Base-by-base conservation (phyloP, 2,329 filamentous ascomycete species). In the Orbilia ellipsospora region DNA sequence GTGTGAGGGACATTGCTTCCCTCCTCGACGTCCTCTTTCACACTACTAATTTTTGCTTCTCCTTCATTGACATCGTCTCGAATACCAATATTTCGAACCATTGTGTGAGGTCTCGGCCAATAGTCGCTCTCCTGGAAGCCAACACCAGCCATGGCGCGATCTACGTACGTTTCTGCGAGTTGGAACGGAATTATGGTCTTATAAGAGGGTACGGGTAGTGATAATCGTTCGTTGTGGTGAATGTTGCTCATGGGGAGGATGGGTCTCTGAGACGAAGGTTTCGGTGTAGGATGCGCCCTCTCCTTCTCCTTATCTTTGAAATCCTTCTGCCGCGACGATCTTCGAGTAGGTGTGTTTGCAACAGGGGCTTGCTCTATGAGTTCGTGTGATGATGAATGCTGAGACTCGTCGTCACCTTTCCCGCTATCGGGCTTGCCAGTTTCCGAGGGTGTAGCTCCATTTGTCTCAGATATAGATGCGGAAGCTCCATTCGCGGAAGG, bases 91-190 rank as follows among this genome's bases (percentile, higher is more conserved):
- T 85, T 62, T 87, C 89, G 73, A 88, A 87, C 64, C 73, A 77
- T 72, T 4, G 67, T 67, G 44, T 94, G 91, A 4, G 92, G 91
- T 54, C 92, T 89, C 62, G 92, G 86, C 81, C 93, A 98, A 72
- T 94, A 86, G 83, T 98, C 94, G 79, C 91, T 97, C 83, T 97
- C 93, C 83, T 97, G 94, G 81, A 97, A 98, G 61, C 94, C 94
- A 55, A 97, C 92, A 80, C 93, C 94, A 79, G 94, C 94, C 94
- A 98, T 97, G 1, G 92, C 91, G 81, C 95, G 93, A 82, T 97
- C 94, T 55, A 98, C 94, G 82, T 97, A 98, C 0, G 90, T 90
- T 82, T 95, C 93, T 81, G 93, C 91, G 26, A 90, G 84, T 68
- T 89, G 85, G 78, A 94, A 91, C n/a, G 92, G 90, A 79, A 93